Percentiles rank a stretch among this genome's conserved stretches.
Conservation (phyloP, 1,284 basidiomycete species). For the Ceratobasidium sp. region DNA sequence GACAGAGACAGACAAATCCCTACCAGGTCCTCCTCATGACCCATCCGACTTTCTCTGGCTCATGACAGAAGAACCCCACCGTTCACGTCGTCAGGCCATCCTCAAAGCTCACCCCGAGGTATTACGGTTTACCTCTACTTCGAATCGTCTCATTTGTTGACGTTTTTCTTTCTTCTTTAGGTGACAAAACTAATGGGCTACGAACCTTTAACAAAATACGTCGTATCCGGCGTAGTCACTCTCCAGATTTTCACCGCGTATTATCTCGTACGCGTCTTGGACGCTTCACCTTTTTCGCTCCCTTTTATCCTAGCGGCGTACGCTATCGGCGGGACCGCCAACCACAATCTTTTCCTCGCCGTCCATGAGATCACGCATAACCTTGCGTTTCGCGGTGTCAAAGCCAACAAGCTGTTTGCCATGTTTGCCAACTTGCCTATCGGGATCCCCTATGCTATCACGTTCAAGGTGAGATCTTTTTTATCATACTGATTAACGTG, state of each 20-base stretch:
- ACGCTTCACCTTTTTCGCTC: constrained; percentile 77
- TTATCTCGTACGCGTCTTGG: constrained; percentile 65
- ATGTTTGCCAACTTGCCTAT: constrained; percentile 95
- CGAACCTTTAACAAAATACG: constrained; percentile 90
- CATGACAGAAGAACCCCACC: constrained; percentile 97
- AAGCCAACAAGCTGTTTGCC: constrained; percentile 88
- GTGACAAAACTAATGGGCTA: constrained; percentile 96
- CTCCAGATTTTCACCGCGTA: constrained; percentile 81
- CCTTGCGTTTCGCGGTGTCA: constrained; percentile 89
- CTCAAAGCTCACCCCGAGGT: constrained; percentile 96
- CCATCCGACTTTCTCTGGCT: constrained; percentile 92
- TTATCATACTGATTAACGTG: background rate
- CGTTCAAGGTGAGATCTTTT: constrained; percentile 83
- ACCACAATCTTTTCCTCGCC: constrained; percentile 97
- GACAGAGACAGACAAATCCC: constrained; percentile 57
- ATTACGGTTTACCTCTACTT: constrained; percentile 50
- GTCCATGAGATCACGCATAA: constrained; percentile 99
- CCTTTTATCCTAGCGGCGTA: constrained; percentile 87
- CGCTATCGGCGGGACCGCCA: constrained; percentile 91
- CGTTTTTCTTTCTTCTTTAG: constrained; percentile 60
- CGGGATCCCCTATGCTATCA: constrained; percentile 93
- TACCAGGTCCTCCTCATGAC: constrained; percentile 73
- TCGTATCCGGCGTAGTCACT: constrained; percentile 83
- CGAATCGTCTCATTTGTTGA: constrained; percentile 1
- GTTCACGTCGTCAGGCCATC: constrained; percentile 88